Base-by-base conservation (phyloP, 176 grass and related monocot genomes). In the Paspalum vaginatum region DNA sequence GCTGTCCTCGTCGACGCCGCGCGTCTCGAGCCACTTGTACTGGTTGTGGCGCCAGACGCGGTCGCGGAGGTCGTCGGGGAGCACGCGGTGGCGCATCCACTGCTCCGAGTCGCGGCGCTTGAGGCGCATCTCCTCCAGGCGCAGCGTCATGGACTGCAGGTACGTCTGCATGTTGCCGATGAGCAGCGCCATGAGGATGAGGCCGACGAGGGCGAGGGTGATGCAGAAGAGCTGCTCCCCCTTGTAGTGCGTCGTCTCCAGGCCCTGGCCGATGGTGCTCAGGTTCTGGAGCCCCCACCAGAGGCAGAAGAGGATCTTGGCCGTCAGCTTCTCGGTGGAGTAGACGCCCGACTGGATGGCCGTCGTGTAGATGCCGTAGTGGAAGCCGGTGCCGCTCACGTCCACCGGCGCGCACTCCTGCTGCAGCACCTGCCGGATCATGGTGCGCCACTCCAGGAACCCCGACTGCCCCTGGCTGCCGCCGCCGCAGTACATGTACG, bases 131-230 rank as follows among this genome's bases (percentile, higher is more conserved):
- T 94, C 92, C 55, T 94, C 92, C 1, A 91, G 54, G 0, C 89
- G 71, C 16, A 89, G 82, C 55, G 89, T 89, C 54, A 91, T 81
- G 8, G 92, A 94, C 85, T 94, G 92, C 9, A 94, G 87, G 82
- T 91, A 94, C 4, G 89, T 94, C 89, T 94, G 95, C 95, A 98
- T 98, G 76, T 94, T 98, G 40, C 95, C 95, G 72, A 98, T 98
- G 52, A 98, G 95, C 2, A 98, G 95, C 26, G 95, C 90, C 81
- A 98, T 92, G 72, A 98, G 95, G 89, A 98, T 94, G 21, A 98
- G 80, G 0, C 95, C 95, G 6, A 92, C 44, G 11, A 98, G 72
- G 7, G 95, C 92, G 4, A 98, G 83, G 49, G 73, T 20, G 84
- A 98, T 98, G 52, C 88, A 88, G 78, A 98, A 98, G 60, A 98